Evolutionary conservation across 75 land plant species (phyloP).

Genomic region (Gnetum montanum): DNA sequence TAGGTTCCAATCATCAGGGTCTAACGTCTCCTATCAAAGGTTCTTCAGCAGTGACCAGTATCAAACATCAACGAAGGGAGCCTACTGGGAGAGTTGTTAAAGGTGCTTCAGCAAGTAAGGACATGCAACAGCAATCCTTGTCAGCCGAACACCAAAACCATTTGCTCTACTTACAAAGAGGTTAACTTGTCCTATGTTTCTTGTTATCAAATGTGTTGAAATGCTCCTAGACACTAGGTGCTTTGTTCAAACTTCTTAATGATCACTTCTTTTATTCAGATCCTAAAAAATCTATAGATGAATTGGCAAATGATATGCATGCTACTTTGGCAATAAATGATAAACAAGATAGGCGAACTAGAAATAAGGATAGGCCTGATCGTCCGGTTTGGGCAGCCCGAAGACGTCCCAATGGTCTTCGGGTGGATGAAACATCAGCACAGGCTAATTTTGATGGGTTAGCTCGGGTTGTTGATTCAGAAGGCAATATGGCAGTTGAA

Average conservation of each 20-base stretch:
- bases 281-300: slow-evolving; percentile 9
- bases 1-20: slow-evolving; percentile 7
- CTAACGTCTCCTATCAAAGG: slow-evolving; percentile 9
- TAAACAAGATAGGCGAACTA: slow-evolving; percentile 25
- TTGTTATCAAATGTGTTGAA: not conserved
- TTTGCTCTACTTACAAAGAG: slow-evolving; percentile 6
- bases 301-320: slow-evolving; percentile 6
- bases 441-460: slow-evolving; percentile 8
- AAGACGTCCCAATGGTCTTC: slow-evolving; percentile 21
- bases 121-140: slow-evolving; percentile 11
- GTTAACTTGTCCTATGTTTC: slow-evolving; percentile 20
- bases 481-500: slow-evolving; percentile 1
- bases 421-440: slow-evolving; percentile 12
- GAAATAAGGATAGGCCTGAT: slow-evolving; percentile 60
- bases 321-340: slow-evolving; percentile 5
- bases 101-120: slow-evolving; percentile 25
- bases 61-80: slow-evolving; percentile 17
- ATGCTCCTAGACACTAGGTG: not conserved
- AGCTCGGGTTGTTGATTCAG: not conserved
- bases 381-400: slow-evolving; percentile 59
- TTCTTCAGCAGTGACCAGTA: slow-evolving; percentile 3
- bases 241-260: not conserved
- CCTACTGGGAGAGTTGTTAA: slow-evolving; percentile 26
- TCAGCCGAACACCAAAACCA: slow-evolving; percentile 24
- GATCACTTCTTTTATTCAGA: slow-evolving; percentile 1